Conservation (phyloP, 176 grass and related monocot species). For the Rhynchospora pubera region DNA sequence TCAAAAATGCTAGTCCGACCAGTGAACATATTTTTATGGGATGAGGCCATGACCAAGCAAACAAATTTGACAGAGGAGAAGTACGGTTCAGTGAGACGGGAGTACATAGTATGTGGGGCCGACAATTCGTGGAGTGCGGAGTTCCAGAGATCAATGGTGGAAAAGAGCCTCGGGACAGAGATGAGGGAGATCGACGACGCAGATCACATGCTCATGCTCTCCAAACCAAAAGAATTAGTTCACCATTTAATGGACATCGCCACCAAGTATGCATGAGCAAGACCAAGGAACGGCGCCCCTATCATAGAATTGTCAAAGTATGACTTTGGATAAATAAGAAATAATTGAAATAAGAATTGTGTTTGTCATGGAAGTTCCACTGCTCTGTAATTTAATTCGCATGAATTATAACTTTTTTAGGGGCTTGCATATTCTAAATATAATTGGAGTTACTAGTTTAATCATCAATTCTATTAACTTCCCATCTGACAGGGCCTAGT, state of each 20-base stretch:
- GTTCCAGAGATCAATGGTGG: not conserved
- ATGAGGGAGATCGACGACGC: not conserved
- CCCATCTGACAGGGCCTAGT: too few species aligned
- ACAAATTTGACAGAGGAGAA: conserved; percentile 22
- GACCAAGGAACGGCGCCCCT: too few species aligned
- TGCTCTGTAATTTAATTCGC: too few species aligned
- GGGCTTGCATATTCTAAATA: too few species aligned
- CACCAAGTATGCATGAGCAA: not conserved
- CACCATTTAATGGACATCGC: not conserved
- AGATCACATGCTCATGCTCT: not conserved
- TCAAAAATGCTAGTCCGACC: conserved; percentile 36
- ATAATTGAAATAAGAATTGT: too few species aligned
- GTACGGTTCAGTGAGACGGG: conserved; percentile 35
- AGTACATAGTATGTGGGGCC: not conserved
- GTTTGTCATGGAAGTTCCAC: too few species aligned
- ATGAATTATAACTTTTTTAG: too few species aligned
- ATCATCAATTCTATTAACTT: too few species aligned
- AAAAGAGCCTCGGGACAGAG: not conserved
- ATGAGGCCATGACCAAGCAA: conserved; percentile 28
- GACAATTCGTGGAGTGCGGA: not conserved
- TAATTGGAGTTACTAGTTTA: too few species aligned
- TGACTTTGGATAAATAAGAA: too few species aligned
- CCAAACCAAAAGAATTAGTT: not conserved
- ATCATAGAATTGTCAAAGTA: too few species aligned
- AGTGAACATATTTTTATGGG: conserved; percentile 16